Evolutionary conservation across 2,329 filamentous ascomycete species (phyloP).

Genomic region (Cercospora sp.): DNA sequence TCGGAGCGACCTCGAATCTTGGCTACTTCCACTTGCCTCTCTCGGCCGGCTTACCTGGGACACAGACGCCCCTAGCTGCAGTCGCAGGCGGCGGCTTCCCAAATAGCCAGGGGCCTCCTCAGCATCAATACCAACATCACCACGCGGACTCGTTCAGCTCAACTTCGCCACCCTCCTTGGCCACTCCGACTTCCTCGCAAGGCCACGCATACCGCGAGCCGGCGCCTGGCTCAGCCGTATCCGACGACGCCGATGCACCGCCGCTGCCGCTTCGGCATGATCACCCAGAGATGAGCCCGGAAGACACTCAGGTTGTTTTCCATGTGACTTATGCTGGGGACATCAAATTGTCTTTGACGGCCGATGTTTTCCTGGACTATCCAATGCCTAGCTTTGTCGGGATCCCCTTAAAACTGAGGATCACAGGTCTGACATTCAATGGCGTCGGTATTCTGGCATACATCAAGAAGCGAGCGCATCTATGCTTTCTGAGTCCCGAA

Average conservation of each 20-base stretch:
- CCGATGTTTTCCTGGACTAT: conserved; percentile 94
- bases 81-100: conserved; percentile 70
- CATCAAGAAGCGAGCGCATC: conserved; percentile 84
- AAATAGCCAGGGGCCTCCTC: conserved; percentile 39
- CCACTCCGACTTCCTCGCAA: conserved; percentile 49
- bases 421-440: conserved; percentile 93
- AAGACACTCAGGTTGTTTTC: conserved; percentile 91
- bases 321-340: conserved; percentile 88
- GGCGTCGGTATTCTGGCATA: conserved; percentile 90
- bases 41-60: conserved; percentile 68
- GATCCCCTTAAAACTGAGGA: conserved; percentile 89
- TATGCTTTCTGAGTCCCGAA: conserved; percentile 91
- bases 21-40: conserved; percentile 82
- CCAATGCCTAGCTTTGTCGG: conserved; percentile 98
- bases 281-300: conserved; percentile 71
- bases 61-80: conserved; percentile 76
- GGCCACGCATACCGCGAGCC: conserved; percentile 34
- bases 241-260: conserved; percentile 32
- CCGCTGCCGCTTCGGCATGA: conserved; percentile 49
- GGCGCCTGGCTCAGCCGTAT: conserved; percentile 22
- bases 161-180: conserved; percentile 49
- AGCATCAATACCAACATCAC: conserved; percentile 38
- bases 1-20: conserved; percentile 73
- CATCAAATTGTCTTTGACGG: conserved; percentile 82
- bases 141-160: conserved; percentile 48